Conservation (phyloP, 2,329 filamentous ascomycete species). For the Pyrenochaeta sp. region DNA sequence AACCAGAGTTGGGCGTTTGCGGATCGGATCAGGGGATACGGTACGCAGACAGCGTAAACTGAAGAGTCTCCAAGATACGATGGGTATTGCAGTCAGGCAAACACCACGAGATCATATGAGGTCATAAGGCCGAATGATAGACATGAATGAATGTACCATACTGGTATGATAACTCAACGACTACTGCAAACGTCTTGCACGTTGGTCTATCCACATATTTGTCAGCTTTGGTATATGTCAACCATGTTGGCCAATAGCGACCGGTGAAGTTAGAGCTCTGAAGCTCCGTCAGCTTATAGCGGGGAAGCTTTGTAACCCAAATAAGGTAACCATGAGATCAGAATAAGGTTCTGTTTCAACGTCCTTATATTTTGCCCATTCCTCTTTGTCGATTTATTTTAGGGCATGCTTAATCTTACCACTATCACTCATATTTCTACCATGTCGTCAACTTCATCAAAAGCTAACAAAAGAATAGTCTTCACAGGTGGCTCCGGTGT, state of each 20-base stretch:
- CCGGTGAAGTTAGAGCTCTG: not conserved
- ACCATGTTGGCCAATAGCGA: slow-evolving; percentile 2
- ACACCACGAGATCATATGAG: slow-evolving; percentile 2
- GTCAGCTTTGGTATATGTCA: not conserved
- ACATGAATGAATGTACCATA: slow-evolving; percentile 46
- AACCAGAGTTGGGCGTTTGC: slow-evolving; percentile 98
- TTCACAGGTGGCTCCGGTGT: slow-evolving; percentile 66
- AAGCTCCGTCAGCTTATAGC: slow-evolving; percentile 1
- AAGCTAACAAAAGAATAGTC: slow-evolving; percentile 52
- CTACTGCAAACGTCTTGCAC: not conserved
- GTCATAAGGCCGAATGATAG: slow-evolving; percentile 38
- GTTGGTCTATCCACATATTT: not conserved
- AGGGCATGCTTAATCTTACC: not conserved
- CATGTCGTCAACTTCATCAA: slow-evolving; percentile 1
- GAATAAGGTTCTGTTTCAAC: not conserved
- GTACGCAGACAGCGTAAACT: slow-evolving; percentile 70
- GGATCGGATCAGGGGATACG: slow-evolving; percentile 92
- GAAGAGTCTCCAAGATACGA: not conserved
- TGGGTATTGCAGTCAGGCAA: slow-evolving; percentile 1
- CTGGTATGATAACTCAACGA: slow-evolving; percentile 19
- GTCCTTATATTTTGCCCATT: not conserved
- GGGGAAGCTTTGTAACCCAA: slow-evolving; percentile 6
- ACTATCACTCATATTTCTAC: not conserved
- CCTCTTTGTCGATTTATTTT: too few relatives aligned
- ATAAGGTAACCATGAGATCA: not conserved